Base-by-base conservation (phyloP, 2,329 filamentous ascomycete genomes). In the Alternaria sp. region DNA sequence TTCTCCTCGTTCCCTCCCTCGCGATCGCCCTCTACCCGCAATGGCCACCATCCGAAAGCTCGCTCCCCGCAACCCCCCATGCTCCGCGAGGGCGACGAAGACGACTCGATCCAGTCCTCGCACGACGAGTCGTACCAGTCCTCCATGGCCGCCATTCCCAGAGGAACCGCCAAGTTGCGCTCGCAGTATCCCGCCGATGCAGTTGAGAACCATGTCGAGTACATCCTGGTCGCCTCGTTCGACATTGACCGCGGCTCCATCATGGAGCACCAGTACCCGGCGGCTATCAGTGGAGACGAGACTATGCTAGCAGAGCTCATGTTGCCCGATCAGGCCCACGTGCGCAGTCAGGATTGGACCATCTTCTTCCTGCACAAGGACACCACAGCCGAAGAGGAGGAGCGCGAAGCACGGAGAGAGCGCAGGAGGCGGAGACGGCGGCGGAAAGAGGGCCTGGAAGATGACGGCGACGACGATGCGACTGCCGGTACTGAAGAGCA, bases 331-430 rank as follows among this genome's bases (percentile, higher is more conserved):
- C 95, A 98, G 81, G 94, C 95, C 21, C 96, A 99, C 82, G 89
- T 96, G 65, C 89, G 96, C 43, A 95, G 92, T 75, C 94, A 98
- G 81, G 96, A 99, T 79, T 99, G 96, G 96, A 99, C 96, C 45
- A 97, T 98, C 59, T 99, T 99, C 84, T 99, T 99, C 78, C 80
- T 99, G 60, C 96, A 99, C 83, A 98, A 98, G 79, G 96, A 99
- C 79, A 92, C 90, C 4, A 94, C 89, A 64, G 89, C 91, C 63
- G 92, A 95, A 61, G 94, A 97, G 64, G 91, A 93, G 71, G 84
- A 85, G 64, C 84, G 83, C 58, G 84, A 84, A 43, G 90, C 87
- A 83, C 85, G 73, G 84, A 84, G 71, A 84, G 87, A 85, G 70
- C 82, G 86, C 72, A 84, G 88, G 60, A 84, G 83, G 66, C 84